Percentiles rank a stretch among this genome's conserved stretches.
phyloP scores from a whole-genome alignment of 805 yeast genomes.

The Saturnispora galanensis region DNA sequence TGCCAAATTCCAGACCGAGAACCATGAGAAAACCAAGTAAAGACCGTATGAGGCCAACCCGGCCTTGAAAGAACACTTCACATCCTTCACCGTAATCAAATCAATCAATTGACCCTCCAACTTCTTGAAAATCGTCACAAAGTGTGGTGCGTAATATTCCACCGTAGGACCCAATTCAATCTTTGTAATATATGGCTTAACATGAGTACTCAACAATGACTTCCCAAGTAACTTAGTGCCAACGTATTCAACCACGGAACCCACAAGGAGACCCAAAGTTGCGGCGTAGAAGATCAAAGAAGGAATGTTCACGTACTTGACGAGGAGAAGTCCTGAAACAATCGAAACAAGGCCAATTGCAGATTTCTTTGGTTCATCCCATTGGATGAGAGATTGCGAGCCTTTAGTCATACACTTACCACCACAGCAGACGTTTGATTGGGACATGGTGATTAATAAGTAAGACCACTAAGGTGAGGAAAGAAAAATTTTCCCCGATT shows the following conservation, averaged over 20 bases:
- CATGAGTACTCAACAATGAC: conserved; percentile 73
- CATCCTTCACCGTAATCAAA: conserved; percentile 56
- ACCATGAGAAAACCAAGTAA: conserved; percentile 64
- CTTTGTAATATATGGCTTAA: conserved; percentile 49
- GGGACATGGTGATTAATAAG: conserved; percentile 1
- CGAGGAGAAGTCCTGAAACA: conserved; percentile 40
- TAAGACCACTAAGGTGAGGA: background rate
- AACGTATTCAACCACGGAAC: conserved; percentile 69
- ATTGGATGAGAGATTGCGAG: conserved; percentile 40
- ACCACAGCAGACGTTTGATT: conserved; percentile 22
- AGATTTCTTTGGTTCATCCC: conserved; percentile 69
- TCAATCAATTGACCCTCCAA: conserved; percentile 46
- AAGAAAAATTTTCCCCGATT: background rate
- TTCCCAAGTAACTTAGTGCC: conserved; percentile 66
- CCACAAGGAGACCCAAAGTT: conserved; percentile 43
- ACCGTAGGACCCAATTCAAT: conserved; percentile 24
- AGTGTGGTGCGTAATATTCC: conserved; percentile 26
- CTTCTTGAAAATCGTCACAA: conserved; percentile 32
- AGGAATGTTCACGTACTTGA: conserved; percentile 56
- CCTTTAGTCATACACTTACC: conserved; percentile 24
- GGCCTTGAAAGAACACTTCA: conserved; percentile 63
- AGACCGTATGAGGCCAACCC: conserved; percentile 56
- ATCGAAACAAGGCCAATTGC: conserved; percentile 67
- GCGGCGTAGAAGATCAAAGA: conserved; percentile 51
- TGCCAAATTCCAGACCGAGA: conserved; percentile 61